Evolutionary conservation across 192 early-diverging fungal genomes (phyloP), one percentile per base, ranked within the genome.

Genomic region (Nowakowskiella sp.): DNA sequence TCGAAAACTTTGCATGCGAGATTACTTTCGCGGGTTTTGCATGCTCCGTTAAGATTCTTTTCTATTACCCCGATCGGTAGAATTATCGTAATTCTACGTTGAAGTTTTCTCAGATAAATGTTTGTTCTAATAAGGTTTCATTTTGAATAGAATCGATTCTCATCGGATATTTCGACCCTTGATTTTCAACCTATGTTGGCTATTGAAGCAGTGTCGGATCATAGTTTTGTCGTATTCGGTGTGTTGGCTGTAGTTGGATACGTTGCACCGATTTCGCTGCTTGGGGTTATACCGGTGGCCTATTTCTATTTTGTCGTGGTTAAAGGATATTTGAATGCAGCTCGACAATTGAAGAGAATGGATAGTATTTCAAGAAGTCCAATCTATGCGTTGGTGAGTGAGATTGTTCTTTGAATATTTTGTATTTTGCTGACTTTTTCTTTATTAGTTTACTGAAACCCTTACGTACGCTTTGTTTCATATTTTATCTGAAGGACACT

Each of bases 1-100:
- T 51, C 45, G 3, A 10, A 47, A 25, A 24, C 29, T 0, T n/a
- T 66, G 5, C 65, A 66, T 33, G 21, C 16, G 25, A n/a, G n/a
- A 7, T 16, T 66, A 55, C 25, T 64, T 21, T 31, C 55, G 31
- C 13, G 46, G 34, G 31, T 39, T 13, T 19, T 39, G 13, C 13
- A 39, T 19, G 36, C 36, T 13, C 36, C 36, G 36, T 19, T 39
- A 13, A 13, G 13, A 13, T 39, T 39, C n/a, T 61, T 62, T 23
- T 42, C 30, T 23, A 70, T 68, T 6, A 87, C 86, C 2, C 86
- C 86, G 26, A 0, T 55, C 31, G 53, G 53, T 31, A 55, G 53
- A 55, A 55, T 55, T 50, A 53, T 55, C 19, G 36, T 39, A 39
- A 39, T 39, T 39, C 19, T 39, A n/a, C n/a, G n/a, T 39, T 39